Conservation (phyloP, 768 basidiomycete species). For the Hericium erinaceus region DNA sequence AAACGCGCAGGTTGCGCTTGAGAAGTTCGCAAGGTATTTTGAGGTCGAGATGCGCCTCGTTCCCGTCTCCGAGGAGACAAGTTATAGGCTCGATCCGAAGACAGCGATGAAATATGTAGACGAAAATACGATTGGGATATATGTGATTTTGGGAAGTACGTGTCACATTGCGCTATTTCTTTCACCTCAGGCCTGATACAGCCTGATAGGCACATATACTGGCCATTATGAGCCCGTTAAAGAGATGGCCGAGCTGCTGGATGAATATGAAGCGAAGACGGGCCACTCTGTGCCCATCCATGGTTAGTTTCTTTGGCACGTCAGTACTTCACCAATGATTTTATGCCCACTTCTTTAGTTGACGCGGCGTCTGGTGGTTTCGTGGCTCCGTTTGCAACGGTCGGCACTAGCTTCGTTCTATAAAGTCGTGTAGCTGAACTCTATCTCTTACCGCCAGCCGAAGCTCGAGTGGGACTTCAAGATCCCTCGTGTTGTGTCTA, state of each 20-base stretch:
- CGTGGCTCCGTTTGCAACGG: slow-evolving; percentile 46
- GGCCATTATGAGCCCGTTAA: slow-evolving; percentile 73
- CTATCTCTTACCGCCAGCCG: slow-evolving; percentile 18
- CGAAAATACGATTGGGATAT: slow-evolving; percentile 65
- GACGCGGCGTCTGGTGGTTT: slow-evolving; percentile 60
- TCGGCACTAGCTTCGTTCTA: not conserved
- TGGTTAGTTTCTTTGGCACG: slow-evolving; percentile 7
- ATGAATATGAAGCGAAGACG: slow-evolving; percentile 40
- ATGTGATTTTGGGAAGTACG: slow-evolving; percentile 45
- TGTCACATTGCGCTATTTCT: not conserved
- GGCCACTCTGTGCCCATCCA: slow-evolving; percentile 37
- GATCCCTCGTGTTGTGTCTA: slow-evolving; percentile 50
- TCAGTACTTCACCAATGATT: not conserved
- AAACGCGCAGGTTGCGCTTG: slow-evolving; percentile 62
- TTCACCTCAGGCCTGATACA: not conserved
- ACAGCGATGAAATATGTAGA: slow-evolving; percentile 56
- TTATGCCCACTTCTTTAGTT: slow-evolving; percentile 21
- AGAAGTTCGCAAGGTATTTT: slow-evolving; percentile 62
- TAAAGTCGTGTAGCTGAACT: not conserved
- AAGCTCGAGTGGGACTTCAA: slow-evolving; percentile 51
- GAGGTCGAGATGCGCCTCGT: slow-evolving; percentile 59
- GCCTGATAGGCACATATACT: slow-evolving; percentile 29
- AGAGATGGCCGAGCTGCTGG: slow-evolving; percentile 70
- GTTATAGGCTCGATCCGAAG: slow-evolving; percentile 69
- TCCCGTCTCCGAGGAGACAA: slow-evolving; percentile 53